Evolutionary conservation across 495 filamentous ascomycete genomes (phyloP).

Genomic region (Entonaema liquescens): DNA sequence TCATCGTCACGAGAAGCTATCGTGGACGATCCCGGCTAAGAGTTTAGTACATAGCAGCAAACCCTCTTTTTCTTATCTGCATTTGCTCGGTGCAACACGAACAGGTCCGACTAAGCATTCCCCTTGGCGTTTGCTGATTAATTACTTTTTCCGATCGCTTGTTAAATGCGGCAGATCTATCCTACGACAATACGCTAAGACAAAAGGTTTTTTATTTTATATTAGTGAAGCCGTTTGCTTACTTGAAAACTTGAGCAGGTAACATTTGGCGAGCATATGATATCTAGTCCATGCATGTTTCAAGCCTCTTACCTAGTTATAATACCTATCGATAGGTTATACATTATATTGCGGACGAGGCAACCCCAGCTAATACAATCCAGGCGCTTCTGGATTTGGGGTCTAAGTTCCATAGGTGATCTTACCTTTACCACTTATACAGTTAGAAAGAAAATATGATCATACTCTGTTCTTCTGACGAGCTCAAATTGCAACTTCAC

Average conservation of each 20-base stretch:
- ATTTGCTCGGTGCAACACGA: background rate
- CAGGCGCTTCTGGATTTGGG: background rate
- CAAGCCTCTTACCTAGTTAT: background rate
- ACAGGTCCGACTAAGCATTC: background rate
- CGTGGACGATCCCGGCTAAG: slow-evolving; percentile 3
- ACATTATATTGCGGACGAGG: background rate
- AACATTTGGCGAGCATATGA: background rate
- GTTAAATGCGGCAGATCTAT: background rate
- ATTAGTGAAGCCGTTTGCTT: background rate
- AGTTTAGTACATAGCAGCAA: background rate
- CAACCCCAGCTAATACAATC: background rate
- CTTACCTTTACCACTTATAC: background rate
- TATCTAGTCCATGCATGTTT: background rate
- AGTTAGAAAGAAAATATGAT: background rate
- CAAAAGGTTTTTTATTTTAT: background rate
- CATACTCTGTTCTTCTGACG: background rate
- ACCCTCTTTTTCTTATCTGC: background rate
- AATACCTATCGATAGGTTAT: background rate
- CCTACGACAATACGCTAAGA: background rate
- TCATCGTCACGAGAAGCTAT: background rate
- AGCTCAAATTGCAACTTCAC: background rate
- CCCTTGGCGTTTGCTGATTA: background rate
- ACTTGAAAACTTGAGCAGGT: background rate
- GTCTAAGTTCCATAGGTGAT: background rate
- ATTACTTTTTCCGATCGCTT: background rate